Evolutionary conservation across 805 yeast genomes (phyloP), one percentile per base, ranked within the genome.

Genomic region (Saccharomycopsis sp.): DNA sequence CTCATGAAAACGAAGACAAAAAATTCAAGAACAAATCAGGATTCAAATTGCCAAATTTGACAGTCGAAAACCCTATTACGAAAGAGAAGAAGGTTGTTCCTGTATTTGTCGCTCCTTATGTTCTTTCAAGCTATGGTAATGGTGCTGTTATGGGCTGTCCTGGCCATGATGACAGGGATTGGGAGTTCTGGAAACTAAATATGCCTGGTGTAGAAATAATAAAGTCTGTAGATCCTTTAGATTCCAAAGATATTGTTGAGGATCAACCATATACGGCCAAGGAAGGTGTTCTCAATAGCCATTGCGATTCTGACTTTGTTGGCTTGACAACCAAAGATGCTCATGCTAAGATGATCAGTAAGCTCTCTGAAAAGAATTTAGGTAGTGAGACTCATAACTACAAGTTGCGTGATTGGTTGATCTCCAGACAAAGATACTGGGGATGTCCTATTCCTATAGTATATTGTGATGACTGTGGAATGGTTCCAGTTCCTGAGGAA

Each of bases 101-200:
- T 0, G 83, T 93, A 0, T 94, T 81, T 73, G 92, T 80, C 1
- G 97, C 98, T 0, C 96, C 97, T 0, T 94, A 92, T 70, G 98
- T 93, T 0, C 69, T 93, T 41, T 84, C 87, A 2, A 73, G 80
- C 2, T 93, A 93, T 68, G 97, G 97, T 0, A 83, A 83, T 58
- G 97, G 97, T 47, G 96, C 97, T 0, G 98, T 93, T 0, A 93
- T 94, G 98, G 99, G 99, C 1, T 89, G 96, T 66, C 99, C 99
- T 1, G 97, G 87, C 0, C 97, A 92, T 70, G 98, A 94, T 70
- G 74, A 76, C 52, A 78, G 98, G 61, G 99, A 94, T 67, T 82
- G 68, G 65, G 88, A 78, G 5, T 93, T 94, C 68, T 93, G 97
- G 97, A 65, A 68, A 2, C 67, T 73, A 51, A 88, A 88, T 67